Evolutionary conservation across 2,329 filamentous ascomycete genomes (phyloP).

Genomic region (Helminthosporium solani): DNA sequence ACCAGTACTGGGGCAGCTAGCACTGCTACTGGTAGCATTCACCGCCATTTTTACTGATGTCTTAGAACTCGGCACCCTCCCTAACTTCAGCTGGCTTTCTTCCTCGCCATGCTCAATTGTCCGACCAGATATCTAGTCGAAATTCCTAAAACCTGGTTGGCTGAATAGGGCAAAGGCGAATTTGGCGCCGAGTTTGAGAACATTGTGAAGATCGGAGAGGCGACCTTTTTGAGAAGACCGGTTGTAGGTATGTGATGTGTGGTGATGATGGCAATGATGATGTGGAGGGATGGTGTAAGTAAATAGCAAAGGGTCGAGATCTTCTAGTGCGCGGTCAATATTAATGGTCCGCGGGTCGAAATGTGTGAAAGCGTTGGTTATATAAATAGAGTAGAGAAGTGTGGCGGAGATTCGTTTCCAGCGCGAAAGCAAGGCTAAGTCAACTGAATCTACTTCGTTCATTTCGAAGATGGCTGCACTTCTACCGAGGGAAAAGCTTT

Average conservation of each 20-base stretch:
- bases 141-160: constrained; percentile 16
- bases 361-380: constrained; percentile 11
- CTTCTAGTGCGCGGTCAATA: constrained; percentile 17
- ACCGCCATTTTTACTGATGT: not conserved
- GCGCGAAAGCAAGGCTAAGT: constrained; percentile 13
- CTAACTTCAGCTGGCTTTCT: constrained; percentile 2
- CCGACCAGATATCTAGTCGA: constrained; percentile 14
- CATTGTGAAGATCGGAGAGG: constrained; percentile 9
- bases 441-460: constrained; percentile 4
- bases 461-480: constrained; percentile 4
- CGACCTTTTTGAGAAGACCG: constrained; percentile 2
- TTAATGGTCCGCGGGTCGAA: constrained; percentile 18
- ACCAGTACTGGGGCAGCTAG: too few relatives aligned
- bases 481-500: constrained; percentile 12
- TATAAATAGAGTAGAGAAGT: constrained; percentile 12
- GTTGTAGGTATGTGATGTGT: not conserved
- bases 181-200: constrained; percentile 10
- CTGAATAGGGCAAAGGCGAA: constrained; percentile 16
- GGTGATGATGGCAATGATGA: not conserved
- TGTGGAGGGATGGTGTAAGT: constrained; percentile 6
- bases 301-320: constrained; percentile 13
- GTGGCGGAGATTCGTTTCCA: constrained; percentile 17
- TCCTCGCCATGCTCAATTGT: constrained; percentile 5
- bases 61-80: not conserved
- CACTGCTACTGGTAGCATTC: not conserved